These are phyloP conservation scores for Fusarium stilboides DNA, from an alignment of 2,329 filamentous ascomycete species.

Conservation along the genomic window DNA sequence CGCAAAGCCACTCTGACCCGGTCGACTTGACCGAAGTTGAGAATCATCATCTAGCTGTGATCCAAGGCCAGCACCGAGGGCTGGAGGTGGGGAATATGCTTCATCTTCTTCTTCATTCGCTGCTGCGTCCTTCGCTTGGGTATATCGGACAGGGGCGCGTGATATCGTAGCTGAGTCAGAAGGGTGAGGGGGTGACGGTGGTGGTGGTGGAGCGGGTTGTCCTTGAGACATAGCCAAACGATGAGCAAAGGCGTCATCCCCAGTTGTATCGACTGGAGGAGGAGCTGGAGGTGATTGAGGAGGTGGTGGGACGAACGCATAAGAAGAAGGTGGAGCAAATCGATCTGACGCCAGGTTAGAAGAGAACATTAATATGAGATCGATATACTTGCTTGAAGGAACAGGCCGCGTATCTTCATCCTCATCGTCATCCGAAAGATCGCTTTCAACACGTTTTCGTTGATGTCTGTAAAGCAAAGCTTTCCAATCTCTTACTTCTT, in stretches of 20 bases:
- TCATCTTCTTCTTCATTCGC: slow-evolving; percentile 61
- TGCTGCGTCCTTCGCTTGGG: slow-evolving; percentile 53
- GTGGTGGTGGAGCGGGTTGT: slow-evolving; percentile 51
- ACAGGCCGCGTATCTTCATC: slow-evolving; percentile 50
- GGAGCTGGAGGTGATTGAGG: slow-evolving; percentile 63
- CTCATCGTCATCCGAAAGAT: slow-evolving; percentile 58
- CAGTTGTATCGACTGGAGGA: slow-evolving; percentile 71
- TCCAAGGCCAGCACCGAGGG: slow-evolving; percentile 62
- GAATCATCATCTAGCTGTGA: slow-evolving; percentile 54
- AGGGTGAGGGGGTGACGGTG: slow-evolving; percentile 57
- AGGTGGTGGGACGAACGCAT: slow-evolving; percentile 71
- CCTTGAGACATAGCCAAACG: slow-evolving; percentile 71
- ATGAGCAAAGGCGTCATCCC: slow-evolving; percentile 78
- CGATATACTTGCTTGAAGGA: slow-evolving; percentile 54
- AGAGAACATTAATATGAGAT: not conserved
- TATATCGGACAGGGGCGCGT: slow-evolving; percentile 83
- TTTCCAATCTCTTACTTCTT: slow-evolving; percentile 89
- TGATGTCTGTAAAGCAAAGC: slow-evolving; percentile 81
- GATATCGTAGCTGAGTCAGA: slow-evolving; percentile 76
- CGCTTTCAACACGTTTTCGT: slow-evolving; percentile 60
- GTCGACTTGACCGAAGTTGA: slow-evolving; percentile 72
- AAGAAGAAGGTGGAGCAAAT: slow-evolving; percentile 72
- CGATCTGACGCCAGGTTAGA: slow-evolving; percentile 60
- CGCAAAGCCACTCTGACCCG: slow-evolving; percentile 88
- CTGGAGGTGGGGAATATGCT: slow-evolving; percentile 61